Conservation (phyloP, 345 rosid species). For the Sonneratia caseolaris region DNA sequence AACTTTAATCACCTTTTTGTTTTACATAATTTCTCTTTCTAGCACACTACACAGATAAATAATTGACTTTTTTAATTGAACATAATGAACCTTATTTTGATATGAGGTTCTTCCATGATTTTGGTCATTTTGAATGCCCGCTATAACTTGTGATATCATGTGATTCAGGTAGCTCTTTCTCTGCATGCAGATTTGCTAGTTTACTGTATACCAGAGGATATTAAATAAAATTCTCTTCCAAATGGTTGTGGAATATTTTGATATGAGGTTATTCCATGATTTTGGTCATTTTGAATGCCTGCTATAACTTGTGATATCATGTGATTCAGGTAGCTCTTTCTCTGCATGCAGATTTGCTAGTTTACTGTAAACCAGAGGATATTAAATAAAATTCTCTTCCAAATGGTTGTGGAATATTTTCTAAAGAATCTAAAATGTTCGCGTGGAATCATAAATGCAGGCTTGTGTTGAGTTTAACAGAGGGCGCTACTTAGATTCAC, state of each 20-base stretch:
- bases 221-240: background rate
- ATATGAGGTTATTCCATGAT: too few species aligned
- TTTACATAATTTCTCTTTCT: background rate
- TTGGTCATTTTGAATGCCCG: background rate
- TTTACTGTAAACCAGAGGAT: background rate
- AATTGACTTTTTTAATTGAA: too few species aligned
- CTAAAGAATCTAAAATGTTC: background rate
- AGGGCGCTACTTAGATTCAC: constrained; percentile 70
- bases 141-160: background rate
- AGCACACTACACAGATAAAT: background rate
- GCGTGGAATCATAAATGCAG: constrained; percentile 31
- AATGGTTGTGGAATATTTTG: background rate
- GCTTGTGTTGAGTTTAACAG: constrained; percentile 87
- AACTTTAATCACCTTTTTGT: background rate
- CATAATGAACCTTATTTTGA: too few species aligned
- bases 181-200: background rate
- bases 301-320: background rate
- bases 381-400: background rate
- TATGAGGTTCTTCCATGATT: too few species aligned
- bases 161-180: too few species aligned
- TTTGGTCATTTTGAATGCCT: background rate
- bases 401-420: background rate
- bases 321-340: too few species aligned
- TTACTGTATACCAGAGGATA: background rate
- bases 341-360: background rate